Base-by-base conservation (phyloP, 345 rosid species). In the Microcos paniculata region DNA sequence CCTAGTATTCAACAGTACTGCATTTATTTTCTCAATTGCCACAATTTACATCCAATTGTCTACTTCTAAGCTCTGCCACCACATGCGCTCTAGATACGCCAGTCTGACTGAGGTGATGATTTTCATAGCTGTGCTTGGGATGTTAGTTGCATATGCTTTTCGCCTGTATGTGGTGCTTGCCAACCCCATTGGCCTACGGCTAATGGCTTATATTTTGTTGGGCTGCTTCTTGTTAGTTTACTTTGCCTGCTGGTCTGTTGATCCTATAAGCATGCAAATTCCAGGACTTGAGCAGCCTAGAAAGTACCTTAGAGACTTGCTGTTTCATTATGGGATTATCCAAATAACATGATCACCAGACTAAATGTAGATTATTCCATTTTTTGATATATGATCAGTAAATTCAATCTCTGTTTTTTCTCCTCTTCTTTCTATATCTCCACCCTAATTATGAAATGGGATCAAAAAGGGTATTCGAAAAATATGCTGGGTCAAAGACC, bases 1-100 rank as follows among this genome's bases (percentile, higher is more conserved):
- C 70, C n/a, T 76, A 73, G 46, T 77, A 45, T 80, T 80, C 7
- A 62, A 80, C 43, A 46, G 77, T n/a, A 52, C 73, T 15, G 83
- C 83, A 28, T 81, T 77, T 42, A 40, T 76, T 65, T 81, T 81
- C 66, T 80, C 82, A 42, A 35, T 75, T 11, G 4, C 78, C 38
- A 61, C 70, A 16, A 78, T 79, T 26, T 59, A 46, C 23, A 67
- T 74, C 56, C 62, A 67, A 51, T 74, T 66, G 35, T 42, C 70
- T 1, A 73, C 82, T 8, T 74, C 78, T 0, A 13, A 69, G 66
- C 23, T 57, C n/a, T 77, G 80, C 9, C 65, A 48, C 42, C 46
- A 77, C 1, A 65, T n/a, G 1, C 53, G 35, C 7, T 31, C 19
- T 1, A 26, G 64, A 63, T 80, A 61, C 71, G 73, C 83, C 28